These are phyloP conservation scores for Cymbomonas tetramitiformis DNA, from an alignment of 139 green algal genomes.

Conservation along the genomic window DNA sequence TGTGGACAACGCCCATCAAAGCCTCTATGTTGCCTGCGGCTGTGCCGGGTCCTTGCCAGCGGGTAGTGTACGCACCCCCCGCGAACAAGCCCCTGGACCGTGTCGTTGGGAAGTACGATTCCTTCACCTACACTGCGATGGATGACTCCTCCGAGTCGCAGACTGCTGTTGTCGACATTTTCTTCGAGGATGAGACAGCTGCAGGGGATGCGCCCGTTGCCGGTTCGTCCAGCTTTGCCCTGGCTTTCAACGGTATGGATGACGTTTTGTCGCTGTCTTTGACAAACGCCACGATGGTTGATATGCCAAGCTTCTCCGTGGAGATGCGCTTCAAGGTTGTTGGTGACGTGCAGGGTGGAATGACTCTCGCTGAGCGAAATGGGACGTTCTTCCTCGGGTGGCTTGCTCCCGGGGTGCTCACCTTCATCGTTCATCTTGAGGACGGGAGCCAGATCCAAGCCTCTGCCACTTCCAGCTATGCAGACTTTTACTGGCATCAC, in stretches of 20 bases:
- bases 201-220: slow-evolving; percentile 13
- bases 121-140: slow-evolving; percentile 7
- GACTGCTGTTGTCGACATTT: neutral
- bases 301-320: neutral
- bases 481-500: slow-evolving; percentile 10
- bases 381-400: slow-evolving; percentile 5
- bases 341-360: neutral
- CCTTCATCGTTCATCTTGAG: neutral
- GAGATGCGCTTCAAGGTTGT: slow-evolving; percentile 9
- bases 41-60: slow-evolving; percentile 14
- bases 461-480: neutral
- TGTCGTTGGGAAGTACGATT: neutral
- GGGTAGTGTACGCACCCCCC: slow-evolving; percentile 15
- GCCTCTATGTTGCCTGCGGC: neutral
- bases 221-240: slow-evolving; percentile 1
- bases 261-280: slow-evolving; percentile 11
- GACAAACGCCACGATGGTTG: neutral
- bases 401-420: neutral
- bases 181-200: too few relatives aligned
- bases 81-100: neutral
- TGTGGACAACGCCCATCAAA: slow-evolving; percentile 14
- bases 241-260: slow-evolving; percentile 14
- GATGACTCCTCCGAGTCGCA: slow-evolving; percentile 7
- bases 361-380: neutral
- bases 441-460: too few relatives aligned